Evolutionary conservation across 192 early-diverging fungal species (phyloP).

Genomic region (Chytriomyces sp.): DNA sequence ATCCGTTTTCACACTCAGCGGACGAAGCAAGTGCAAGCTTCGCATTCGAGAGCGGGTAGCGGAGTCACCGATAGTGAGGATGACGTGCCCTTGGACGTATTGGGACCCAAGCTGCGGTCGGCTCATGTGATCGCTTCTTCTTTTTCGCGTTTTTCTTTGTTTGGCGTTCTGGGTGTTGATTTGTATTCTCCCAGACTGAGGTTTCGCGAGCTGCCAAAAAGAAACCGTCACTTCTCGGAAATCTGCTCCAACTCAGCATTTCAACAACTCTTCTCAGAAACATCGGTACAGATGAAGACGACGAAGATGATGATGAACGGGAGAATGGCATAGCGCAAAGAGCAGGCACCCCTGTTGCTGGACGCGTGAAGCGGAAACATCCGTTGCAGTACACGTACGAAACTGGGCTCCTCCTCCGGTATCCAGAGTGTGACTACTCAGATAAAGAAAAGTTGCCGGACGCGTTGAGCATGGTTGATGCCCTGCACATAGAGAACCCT

Average conservation of each 20-base stretch:
- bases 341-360: slow-evolving; percentile 3
- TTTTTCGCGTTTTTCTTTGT: too few species aligned
- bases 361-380: slow-evolving; percentile 37
- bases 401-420: slow-evolving; percentile 43
- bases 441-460: slow-evolving; percentile 49
- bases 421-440: slow-evolving; percentile 49
- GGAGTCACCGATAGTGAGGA: not conserved
- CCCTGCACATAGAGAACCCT: not conserved
- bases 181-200: not conserved
- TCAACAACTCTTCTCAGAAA: not conserved
- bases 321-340: not conserved
- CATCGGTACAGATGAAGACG: not conserved
- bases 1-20: too few species aligned
- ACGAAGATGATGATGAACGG: not conserved
- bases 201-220: not conserved
- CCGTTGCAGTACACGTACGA: slow-evolving; percentile 52
- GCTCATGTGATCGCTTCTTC: not conserved
- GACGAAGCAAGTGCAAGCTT: not conserved
- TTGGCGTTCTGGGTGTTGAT: too few species aligned
- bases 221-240: not conserved
- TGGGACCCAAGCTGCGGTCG: slow-evolving; percentile 15
- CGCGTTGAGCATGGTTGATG: slow-evolving; percentile 49
- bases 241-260: not conserved
- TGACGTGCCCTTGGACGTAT: slow-evolving; percentile 8
- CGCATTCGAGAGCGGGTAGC: not conserved